Percentiles rank a stretch among this genome's conserved stretches.
Conservation (phyloP, 257 asterid species). For the Eucommia ulmoides region DNA sequence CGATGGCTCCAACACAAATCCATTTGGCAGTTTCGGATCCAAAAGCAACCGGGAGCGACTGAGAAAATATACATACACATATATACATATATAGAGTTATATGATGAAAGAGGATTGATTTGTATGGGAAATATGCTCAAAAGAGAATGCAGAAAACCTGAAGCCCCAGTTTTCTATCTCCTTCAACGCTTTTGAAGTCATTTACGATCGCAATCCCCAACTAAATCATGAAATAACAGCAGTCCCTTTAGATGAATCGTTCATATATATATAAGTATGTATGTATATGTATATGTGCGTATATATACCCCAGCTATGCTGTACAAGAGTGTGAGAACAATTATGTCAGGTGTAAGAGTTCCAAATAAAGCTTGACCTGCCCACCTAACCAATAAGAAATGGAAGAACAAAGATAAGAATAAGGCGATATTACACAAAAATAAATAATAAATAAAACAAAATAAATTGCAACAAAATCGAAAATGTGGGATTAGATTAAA, state of each 20-base stretch:
- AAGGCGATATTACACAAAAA: too few species aligned
- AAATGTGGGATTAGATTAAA: too few species aligned
- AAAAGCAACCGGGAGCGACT: conserved; percentile 97
- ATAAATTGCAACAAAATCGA: too few species aligned
- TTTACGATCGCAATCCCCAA: conserved; percentile 93
- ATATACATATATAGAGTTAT: not conserved
- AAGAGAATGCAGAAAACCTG: conserved; percentile 38
- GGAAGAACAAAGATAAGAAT: conserved; percentile 6
- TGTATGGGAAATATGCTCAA: not conserved
- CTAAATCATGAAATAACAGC: conserved; percentile 23
- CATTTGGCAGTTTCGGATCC: conserved; percentile 95
- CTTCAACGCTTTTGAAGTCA: conserved; percentile 94
- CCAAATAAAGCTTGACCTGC: conserved; percentile 99
- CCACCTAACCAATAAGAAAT: conserved; percentile 52
- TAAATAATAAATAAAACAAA: too few species aligned
- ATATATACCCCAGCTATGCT: conserved; percentile 82
- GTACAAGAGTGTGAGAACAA: conserved; percentile 79
- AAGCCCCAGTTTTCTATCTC: conserved; percentile 85
- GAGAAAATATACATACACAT: conserved; percentile 7
- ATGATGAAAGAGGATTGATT: not conserved
- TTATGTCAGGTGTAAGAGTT: conserved; percentile 70
- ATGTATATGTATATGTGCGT: too few species aligned
- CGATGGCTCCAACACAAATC: conserved; percentile 97
- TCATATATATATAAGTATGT: too few species aligned
- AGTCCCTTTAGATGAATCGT: too few species aligned